These are phyloP conservation scores for Prunus salicina DNA, from an alignment of 306 rosid genomes.

Conservation along the genomic window DNA sequence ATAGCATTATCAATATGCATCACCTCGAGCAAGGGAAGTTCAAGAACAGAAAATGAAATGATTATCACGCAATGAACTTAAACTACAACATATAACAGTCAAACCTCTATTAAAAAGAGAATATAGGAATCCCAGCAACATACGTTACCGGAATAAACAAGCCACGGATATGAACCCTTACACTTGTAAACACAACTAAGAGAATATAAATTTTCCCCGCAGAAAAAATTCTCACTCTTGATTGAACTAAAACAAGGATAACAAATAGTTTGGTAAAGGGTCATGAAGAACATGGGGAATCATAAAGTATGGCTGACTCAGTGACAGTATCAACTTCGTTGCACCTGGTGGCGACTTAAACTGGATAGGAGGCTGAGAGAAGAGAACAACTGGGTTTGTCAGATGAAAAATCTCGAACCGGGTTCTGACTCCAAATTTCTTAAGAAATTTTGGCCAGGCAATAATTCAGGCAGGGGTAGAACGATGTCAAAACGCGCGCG, in stretches of 20 bases:
- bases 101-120: not conserved
- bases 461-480: too few species aligned
- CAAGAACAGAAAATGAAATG: not conserved
- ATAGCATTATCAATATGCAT: not conserved
- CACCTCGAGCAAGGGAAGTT: not conserved
- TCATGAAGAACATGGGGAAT: not conserved
- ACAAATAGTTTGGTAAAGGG: not conserved
- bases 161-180: not conserved
- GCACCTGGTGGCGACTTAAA: not conserved
- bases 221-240: not conserved
- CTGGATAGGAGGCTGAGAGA: not conserved
- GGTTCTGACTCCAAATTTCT: not conserved
- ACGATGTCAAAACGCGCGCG: too few species aligned
- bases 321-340: not conserved
- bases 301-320: not conserved
- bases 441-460: too few species aligned
- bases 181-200: not conserved
- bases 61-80: not conserved
- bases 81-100: not conserved
- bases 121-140: not conserved
- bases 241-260: not conserved
- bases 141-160: not conserved
- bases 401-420: not conserved
- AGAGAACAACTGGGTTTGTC: not conserved
- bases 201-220: not conserved